phyloP scores from a whole-genome alignment of 306 rosid genomes.

The Hylodesmum podocarpum region DNA sequence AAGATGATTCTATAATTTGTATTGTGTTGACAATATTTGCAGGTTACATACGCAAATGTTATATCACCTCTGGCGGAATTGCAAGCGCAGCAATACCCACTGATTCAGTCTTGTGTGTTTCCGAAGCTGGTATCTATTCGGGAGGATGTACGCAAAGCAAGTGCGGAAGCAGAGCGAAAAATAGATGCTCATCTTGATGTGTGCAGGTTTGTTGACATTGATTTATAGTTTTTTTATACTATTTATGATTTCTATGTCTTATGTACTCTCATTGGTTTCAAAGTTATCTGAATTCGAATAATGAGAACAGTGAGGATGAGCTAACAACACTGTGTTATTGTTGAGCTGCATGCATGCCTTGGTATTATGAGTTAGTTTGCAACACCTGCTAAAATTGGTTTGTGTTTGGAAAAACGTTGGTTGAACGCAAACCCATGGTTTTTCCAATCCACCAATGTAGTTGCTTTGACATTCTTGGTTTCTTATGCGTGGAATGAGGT shows the following conservation, averaged over 20 bases:
- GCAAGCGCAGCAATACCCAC: slow-evolving; percentile 76
- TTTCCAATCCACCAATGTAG: too few species aligned
- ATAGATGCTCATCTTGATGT: slow-evolving; percentile 69
- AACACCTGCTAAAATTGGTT: neutral
- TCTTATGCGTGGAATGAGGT: too few species aligned
- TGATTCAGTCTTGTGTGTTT: slow-evolving; percentile 81
- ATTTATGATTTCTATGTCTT: slow-evolving; percentile 7
- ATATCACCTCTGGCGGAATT: slow-evolving; percentile 79
- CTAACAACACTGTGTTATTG: neutral
- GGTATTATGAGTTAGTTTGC: neutral
- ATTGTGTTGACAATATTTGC: slow-evolving; percentile 29
- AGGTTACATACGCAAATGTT: slow-evolving; percentile 78
- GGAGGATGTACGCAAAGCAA: slow-evolving; percentile 80
- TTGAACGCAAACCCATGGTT: too few species aligned
- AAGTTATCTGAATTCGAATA: neutral
- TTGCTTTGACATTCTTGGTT: too few species aligned
- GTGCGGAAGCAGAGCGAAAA: slow-evolving; percentile 89
- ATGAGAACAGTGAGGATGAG: neutral
- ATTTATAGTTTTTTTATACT: slow-evolving; percentile 2
- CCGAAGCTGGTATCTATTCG: slow-evolving; percentile 69
- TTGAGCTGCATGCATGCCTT: slow-evolving; percentile 8
- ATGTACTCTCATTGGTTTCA: neutral
- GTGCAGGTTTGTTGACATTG: slow-evolving; percentile 64
- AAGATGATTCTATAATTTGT: slow-evolving; percentile 25
- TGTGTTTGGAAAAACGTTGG: too few species aligned